Base-by-base conservation (phyloP, 768 basidiomycete genomes). In the Gelatoporia subvermispora region DNA sequence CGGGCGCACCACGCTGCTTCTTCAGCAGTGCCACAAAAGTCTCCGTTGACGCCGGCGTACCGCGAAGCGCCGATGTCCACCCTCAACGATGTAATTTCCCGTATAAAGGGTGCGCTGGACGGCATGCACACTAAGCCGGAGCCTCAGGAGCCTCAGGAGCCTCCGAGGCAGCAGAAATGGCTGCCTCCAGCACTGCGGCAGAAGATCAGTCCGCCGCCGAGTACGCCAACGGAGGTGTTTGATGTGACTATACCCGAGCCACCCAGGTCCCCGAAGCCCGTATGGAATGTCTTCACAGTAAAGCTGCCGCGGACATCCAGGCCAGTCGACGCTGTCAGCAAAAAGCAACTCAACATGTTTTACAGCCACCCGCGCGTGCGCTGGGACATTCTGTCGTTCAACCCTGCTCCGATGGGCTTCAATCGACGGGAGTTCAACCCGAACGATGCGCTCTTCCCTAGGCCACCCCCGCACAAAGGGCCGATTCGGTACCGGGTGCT, bases 91-190 rank as follows among this genome's bases (percentile, higher is more conserved):
- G 78, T 81, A 22, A 89, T 93, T 78, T 88, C 86, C 5, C 79
- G 90, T 36, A 91, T 93, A 59, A 92, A 84, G 59, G 89, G 87
- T 25, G 90, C 84, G 13, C 59, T 93, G 48, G 77, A 80, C 60
- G 76, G 74, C 24, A 85, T 86, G 81, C 84, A 62, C 16, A 46
- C 82, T 49, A 68, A 72, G 18, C 65, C 56, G 38, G 76, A 76
- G 38, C 46, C 59, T 55, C 47, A 60, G 52, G 63, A 63, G 49
- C n/a, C n/a, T n/a, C n/a, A n/a, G n/a, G n/a, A n/a, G n/a, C 21
- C 44, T 2, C 50, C 49, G 11, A 58, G 50, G 28, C 44, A 43
- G 2, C 49, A 51, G 44, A 65, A 57, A 40, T 65, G 65, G 65
- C 18, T 64, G 5, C 63, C 65, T 8, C 62, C 63, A 25, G 63